These are phyloP conservation scores for Fistulifera solaris DNA, from an alignment of 108 stramenopile genomes.

Conservation along the genomic window DNA sequence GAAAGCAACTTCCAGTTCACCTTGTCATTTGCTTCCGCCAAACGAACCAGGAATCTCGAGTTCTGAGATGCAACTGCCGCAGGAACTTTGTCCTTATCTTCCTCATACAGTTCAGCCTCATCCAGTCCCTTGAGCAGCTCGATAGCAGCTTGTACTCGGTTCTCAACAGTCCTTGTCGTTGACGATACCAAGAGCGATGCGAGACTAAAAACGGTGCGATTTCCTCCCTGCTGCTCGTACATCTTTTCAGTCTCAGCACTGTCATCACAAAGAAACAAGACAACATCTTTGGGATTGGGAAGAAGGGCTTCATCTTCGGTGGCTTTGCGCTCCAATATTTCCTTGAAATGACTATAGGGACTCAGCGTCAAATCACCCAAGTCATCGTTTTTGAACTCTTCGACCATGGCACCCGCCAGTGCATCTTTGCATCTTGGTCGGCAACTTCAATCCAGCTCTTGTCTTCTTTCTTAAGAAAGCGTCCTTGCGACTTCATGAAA, in stretches of 20 bases:
- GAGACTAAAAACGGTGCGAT: constrained; percentile 29
- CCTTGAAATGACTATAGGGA: constrained; percentile 4
- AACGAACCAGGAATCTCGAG: constrained; percentile 6
- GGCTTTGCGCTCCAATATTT: neutral
- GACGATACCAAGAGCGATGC: constrained; percentile 27
- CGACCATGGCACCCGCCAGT: constrained; percentile 7
- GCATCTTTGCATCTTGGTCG: constrained; percentile 10
- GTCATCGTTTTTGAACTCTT: constrained; percentile 2
- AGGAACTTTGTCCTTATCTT: neutral
- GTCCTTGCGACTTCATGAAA: constrained; percentile 23
- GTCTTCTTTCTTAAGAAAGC: constrained; percentile 15
- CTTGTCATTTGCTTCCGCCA: neutral
- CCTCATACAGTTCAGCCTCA: neutral
- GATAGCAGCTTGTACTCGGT: constrained; percentile 24
- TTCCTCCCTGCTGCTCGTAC: constrained; percentile 34
- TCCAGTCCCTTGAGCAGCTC: constrained; percentile 3
- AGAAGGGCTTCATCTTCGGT: neutral
- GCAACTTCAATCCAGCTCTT: constrained; percentile 1
- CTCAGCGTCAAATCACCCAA: neutral
- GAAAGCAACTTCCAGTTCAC: constrained; percentile 1
- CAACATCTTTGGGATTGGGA: constrained; percentile 27
- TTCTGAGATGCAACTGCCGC: constrained; percentile 1
- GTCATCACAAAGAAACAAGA: constrained; percentile 18
- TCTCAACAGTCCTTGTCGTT: constrained; percentile 13
- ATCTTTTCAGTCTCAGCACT: constrained; percentile 11